Conservation (phyloP, 148 eudicot species). For the Gaultheria prostrata region DNA sequence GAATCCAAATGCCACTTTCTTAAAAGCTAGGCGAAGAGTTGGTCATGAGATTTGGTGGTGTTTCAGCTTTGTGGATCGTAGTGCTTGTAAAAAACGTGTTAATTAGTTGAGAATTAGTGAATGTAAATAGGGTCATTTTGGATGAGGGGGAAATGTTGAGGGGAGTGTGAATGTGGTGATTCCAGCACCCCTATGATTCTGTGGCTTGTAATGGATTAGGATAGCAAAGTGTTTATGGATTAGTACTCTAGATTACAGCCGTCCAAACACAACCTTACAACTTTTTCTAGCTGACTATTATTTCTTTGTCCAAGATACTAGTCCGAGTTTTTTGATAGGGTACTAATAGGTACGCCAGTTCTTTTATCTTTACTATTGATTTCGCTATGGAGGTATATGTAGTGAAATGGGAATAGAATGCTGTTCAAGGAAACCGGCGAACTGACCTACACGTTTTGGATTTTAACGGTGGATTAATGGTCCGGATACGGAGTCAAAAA, state of each 20-base stretch:
- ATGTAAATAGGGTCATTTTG: not conserved
- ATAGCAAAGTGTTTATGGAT: not conserved
- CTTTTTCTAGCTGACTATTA: not conserved
- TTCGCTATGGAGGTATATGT: too few relatives aligned
- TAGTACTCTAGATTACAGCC: not conserved
- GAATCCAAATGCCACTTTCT: slow-evolving; percentile 72
- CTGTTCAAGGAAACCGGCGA: too few relatives aligned
- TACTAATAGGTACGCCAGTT: not conserved
- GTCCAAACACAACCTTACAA: not conserved
- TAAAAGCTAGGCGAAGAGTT: slow-evolving; percentile 29
- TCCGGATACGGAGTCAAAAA: too few relatives aligned
- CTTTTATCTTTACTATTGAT: not conserved
- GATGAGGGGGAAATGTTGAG: not conserved
- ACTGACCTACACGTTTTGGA: too few relatives aligned
- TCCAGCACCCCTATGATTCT: not conserved
- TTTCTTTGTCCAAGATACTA: not conserved
- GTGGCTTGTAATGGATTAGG: not conserved
- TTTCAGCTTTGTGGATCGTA: slow-evolving; percentile 8
- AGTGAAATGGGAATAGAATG: not conserved
- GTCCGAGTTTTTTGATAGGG: too few relatives aligned
- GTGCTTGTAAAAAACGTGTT: not conserved
- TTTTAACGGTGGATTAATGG: too few relatives aligned
- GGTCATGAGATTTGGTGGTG: not conserved
- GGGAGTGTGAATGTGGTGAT: not conserved
- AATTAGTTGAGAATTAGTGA: not conserved